Base-by-base conservation (phyloP, 2,329 filamentous ascomycete species). In the Talaromyces atroroseus region DNA sequence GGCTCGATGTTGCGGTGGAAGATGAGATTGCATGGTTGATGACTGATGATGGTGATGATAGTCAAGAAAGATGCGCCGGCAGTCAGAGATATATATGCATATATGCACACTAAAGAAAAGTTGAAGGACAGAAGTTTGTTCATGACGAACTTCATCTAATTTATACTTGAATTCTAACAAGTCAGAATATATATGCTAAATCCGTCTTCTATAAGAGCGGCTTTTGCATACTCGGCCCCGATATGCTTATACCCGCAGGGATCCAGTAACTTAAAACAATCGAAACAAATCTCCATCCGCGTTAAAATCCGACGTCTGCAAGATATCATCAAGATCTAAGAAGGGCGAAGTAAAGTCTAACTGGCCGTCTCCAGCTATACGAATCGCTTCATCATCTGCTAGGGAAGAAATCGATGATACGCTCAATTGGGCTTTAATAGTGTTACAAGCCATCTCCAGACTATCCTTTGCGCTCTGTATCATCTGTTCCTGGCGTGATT, bases 1-100 rank as follows among this genome's bases (percentile, higher is more conserved):
- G 11, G 59, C 59, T 26, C 52, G 61, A 50, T 62, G 60, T 4
- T 47, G 12, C 14, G 42, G 32, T 47, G 51, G 42, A 18, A 47
- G 21, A 26, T 53, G 18, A 12, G 29, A 26, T 53, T 16, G 18
- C 51, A 53, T 53, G 18, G 18, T 52, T 5, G 12, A 34, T 11
- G 49, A 8, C 21, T 18, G 29, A 16, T 49, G 5, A 11, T 36
- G 11, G 34, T 18, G 29, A 7, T 49, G 14, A 11, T 49, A 6
- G 34, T 23, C n/a, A n/a, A n/a, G n/a, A n/a, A n/a, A n/a, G 23
- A 44, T 11, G 29, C 14, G 0, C 34, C 20, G 20, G 5, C 46
- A 18, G 21, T 45, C 38, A 7, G 32, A 12, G 7, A 10, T 7
- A 14, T n/a, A n/a, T n/a, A n/a, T n/a, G n/a, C n/a, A n/a, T n/a